Conservation (phyloP, 78 protist genomes). For the Bigelowiella natans region DNA sequence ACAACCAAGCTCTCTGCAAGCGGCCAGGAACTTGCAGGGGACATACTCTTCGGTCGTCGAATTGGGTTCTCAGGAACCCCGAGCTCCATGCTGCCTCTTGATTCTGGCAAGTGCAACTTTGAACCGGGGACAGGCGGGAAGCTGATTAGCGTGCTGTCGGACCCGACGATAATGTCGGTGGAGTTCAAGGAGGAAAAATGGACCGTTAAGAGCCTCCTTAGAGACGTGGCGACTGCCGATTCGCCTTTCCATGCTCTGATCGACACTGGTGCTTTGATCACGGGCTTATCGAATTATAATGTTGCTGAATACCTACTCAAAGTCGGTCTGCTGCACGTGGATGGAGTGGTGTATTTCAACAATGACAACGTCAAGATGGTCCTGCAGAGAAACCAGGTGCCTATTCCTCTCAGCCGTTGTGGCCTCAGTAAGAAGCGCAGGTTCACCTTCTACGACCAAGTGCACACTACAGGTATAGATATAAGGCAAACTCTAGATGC, state of each 20-base stretch:
- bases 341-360: slow-evolving; percentile 42
- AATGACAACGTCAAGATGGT: slow-evolving; percentile 19
- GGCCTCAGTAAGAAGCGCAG: slow-evolving; percentile 29
- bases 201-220: slow-evolving; percentile 10
- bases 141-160: slow-evolving; percentile 31
- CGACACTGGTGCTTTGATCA: slow-evolving; percentile 58
- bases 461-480: slow-evolving; percentile 6
- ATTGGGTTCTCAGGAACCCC: slow-evolving; percentile 57
- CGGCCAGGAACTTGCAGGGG: slow-evolving; percentile 41
- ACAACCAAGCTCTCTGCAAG: slow-evolving; percentile 30
- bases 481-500: slow-evolving; percentile 16
- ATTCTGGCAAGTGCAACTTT: slow-evolving; percentile 53
- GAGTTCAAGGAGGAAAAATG: neutral
- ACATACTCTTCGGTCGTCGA: slow-evolving; percentile 18
- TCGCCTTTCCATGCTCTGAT: too few species aligned
- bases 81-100: slow-evolving; percentile 53
- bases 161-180: neutral
- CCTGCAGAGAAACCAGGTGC: slow-evolving; percentile 24
- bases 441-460: slow-evolving; percentile 54
- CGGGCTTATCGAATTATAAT: slow-evolving; percentile 40
- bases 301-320: slow-evolving; percentile 39
- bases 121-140: slow-evolving; percentile 57
- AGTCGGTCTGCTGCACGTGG: slow-evolving; percentile 15
- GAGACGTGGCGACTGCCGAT: neutral
- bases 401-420: slow-evolving; percentile 25